Base-by-base conservation (phyloP, 192 early-diverging fungal species). In the Coemansia reversa region DNA sequence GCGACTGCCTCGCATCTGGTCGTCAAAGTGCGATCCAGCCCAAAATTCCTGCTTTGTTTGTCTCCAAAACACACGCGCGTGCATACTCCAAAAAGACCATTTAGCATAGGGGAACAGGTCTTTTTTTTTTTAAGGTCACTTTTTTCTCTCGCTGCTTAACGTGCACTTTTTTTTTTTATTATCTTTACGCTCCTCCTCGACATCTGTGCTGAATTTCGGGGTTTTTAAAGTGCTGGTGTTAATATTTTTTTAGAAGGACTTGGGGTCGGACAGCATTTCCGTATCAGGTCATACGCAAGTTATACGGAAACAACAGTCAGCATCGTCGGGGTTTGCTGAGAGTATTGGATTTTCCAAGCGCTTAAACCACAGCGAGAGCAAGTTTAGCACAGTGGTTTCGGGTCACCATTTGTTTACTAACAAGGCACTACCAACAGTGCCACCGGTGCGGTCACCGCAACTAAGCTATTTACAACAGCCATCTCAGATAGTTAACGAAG, bases 221-320 rank as follows among this genome's bases (percentile, higher is more conserved):
- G n/a, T n/a, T n/a, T n/a, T n/a, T n/a, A n/a, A 20, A 53, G 19
- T 29, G 20, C 52, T 53, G 52, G 52, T 53, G 8, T 22, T 45
- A 1, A 60, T 29, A 39, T 27, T 52, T 29, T 24, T 42, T 45
- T 80, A 80, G 77, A 74, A 62, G 55, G 77, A 80, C 53, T 16
- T 61, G 3, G 23, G 67, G 19, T 19, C 52, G n/a, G 63, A 69
- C 30, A 45, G 29, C n/a, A 35, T 24, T 35, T 47, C 68, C 27
- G 55, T 47, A 2, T 53, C 55, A 19, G 27, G 49, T 20, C 68
- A 57, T 24, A 61, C 70, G 16, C 72, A 75, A 52, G 61, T 64
- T 65, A 57, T 80, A 35, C 69, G 73, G 49, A 80, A 75, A 65
- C 77, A 80, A 62, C 77, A 74, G 77, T 80, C 77, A 20, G 63